These are phyloP conservation scores for Trametes hirsuta DNA, from an alignment of 1,284 basidiomycete species.

Conservation along the genomic window DNA sequence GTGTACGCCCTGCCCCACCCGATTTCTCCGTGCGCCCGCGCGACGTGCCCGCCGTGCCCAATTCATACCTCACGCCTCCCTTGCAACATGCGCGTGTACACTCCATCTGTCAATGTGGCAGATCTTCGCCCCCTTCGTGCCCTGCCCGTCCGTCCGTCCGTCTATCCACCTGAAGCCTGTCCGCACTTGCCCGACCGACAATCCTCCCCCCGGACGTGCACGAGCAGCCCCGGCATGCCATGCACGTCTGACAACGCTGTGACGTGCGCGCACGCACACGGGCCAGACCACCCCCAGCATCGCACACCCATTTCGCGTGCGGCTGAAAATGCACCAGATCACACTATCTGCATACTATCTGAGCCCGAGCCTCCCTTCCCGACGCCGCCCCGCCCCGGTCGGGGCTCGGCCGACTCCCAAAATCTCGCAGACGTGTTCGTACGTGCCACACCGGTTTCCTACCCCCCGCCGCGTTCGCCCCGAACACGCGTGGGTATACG, in stretches of 20 bases:
- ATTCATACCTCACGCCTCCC: slow-evolving; percentile 6
- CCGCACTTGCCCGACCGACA: background rate
- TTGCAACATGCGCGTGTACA: background rate
- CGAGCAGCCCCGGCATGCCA: background rate
- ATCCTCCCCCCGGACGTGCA: background rate
- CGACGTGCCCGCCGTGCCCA: slow-evolving; percentile 10
- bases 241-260: background rate
- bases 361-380: background rate
- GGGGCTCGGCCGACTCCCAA: too few relatives aligned
- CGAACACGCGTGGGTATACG: too few relatives aligned
- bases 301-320: background rate
- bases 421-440: too few relatives aligned
- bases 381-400: background rate
- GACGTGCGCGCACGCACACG: slow-evolving; percentile 1
- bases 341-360: background rate
- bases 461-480: too few relatives aligned
- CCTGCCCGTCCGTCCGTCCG: background rate
- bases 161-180: background rate
- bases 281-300: background rate
- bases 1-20: slow-evolving; percentile 2
- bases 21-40: slow-evolving; percentile 14
- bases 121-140: slow-evolving; percentile 5
- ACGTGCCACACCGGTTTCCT: too few relatives aligned
- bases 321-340: background rate
- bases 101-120: slow-evolving; percentile 8